Evolutionary conservation across 2,329 filamentous ascomycete species (phyloP).

Genomic region (Ophiostoma fasciatum): DNA sequence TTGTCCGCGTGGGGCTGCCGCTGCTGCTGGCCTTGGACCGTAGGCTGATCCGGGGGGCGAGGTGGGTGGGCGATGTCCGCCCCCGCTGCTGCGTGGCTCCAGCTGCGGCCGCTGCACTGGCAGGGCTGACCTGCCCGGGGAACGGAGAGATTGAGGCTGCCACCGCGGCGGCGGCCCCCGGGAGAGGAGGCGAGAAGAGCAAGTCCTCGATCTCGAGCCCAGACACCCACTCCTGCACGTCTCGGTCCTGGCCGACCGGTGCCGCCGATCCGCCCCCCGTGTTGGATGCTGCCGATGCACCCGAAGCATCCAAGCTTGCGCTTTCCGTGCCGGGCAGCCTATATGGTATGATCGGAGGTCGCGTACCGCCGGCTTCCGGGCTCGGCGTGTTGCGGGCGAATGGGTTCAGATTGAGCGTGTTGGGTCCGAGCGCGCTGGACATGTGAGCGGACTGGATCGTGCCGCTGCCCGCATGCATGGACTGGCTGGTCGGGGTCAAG

Average conservation of each 20-base stretch:
- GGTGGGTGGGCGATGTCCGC: slow-evolving; percentile 22
- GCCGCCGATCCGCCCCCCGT: neutral
- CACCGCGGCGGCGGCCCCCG: slow-evolving; percentile 4
- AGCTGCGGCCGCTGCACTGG: neutral
- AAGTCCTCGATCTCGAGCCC: slow-evolving; percentile 40
- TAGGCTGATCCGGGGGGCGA: slow-evolving; percentile 18
- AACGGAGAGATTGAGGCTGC: slow-evolving; percentile 5
- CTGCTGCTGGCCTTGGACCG: slow-evolving; percentile 17
- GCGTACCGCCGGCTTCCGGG: slow-evolving; percentile 22
- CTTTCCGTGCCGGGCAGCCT: too few species aligned
- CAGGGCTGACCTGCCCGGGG: neutral
- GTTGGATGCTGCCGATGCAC: neutral
- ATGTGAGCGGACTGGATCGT: too few species aligned
- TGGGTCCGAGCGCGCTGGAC: too few species aligned
- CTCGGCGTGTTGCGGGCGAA: slow-evolving; percentile 21
- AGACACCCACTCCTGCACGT: slow-evolving; percentile 43
- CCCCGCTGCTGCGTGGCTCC: slow-evolving; percentile 13
- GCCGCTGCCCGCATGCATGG: too few species aligned
- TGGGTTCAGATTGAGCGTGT: slow-evolving; percentile 10
- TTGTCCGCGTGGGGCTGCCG: slow-evolving; percentile 10
- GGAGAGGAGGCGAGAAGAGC: slow-evolving; percentile 25
- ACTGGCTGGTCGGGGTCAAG: slow-evolving; percentile 5
- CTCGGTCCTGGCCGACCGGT: slow-evolving; percentile 26
- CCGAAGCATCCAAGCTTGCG: too few species aligned
- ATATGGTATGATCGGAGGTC: too few species aligned